phyloP scores from a whole-genome alignment of 352 stramenopile species.

The Thalassiosira ordinaria region DNA sequence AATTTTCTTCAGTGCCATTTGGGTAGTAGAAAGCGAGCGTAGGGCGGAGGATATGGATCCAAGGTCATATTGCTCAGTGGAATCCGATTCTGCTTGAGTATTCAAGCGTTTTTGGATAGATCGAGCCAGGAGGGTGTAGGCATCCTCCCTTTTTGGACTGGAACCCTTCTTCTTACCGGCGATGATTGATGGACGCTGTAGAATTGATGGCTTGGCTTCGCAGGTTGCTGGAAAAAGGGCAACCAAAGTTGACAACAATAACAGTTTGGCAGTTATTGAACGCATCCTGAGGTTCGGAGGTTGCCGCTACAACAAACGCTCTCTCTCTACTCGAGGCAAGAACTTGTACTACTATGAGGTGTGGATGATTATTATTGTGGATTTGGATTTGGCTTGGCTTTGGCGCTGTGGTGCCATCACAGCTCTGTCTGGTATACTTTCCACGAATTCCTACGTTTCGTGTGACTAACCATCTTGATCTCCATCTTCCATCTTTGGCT shows the following conservation, averaged over 20 bases:
- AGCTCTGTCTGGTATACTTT: no score
- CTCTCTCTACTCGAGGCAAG: no score
- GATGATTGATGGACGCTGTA: neutral
- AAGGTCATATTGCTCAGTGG: slow-evolving; percentile 11
- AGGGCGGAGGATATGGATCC: slow-evolving; percentile 30
- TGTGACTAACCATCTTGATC: no score
- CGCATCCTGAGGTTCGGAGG: neutral
- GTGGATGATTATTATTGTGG: no score
- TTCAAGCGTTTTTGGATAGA: slow-evolving; percentile 35
- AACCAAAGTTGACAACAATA: neutral
- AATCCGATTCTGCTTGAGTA: neutral
- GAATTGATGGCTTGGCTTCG: neutral
- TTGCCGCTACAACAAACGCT: no score
- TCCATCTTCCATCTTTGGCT: no score
- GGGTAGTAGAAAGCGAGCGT: slow-evolving; percentile 34
- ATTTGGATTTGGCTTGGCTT: no score
- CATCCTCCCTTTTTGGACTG: slow-evolving; percentile 19
- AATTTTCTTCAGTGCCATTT: slow-evolving; percentile 54
- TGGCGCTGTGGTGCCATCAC: no score
- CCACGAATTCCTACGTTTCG: no score
- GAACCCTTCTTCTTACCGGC: neutral
- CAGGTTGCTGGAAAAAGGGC: neutral
- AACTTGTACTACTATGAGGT: no score
- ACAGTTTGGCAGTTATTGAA: neutral
- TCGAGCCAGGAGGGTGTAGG: slow-evolving; percentile 23